Percentiles rank a stretch among this genome's conserved stretches.
Evolutionary conservation across 805 yeast genomes (phyloP).

Genomic region (Starmerella stellata): DNA sequence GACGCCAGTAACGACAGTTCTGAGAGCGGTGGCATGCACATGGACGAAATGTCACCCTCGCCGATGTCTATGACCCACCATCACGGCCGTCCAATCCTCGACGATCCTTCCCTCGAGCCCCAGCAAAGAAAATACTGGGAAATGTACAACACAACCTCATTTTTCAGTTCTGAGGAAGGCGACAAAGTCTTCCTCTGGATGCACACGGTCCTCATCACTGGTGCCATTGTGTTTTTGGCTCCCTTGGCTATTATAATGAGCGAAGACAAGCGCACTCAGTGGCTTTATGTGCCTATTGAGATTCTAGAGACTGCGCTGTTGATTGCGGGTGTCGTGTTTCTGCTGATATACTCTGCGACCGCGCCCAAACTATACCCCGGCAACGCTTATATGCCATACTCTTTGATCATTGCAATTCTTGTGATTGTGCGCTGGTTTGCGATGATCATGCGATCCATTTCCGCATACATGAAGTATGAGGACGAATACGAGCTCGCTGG

Average conservation of each 20-base stretch:
- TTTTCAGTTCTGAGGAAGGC: constrained; percentile 32
- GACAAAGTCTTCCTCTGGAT: constrained; percentile 34
- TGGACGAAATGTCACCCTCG: constrained; percentile 7
- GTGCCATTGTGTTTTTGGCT: constrained; percentile 37
- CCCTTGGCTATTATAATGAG: constrained; percentile 54
- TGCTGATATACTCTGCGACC: constrained; percentile 38
- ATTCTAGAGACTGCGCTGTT: constrained; percentile 30
- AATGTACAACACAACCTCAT: constrained; percentile 57
- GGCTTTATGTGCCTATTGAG: constrained; percentile 35
- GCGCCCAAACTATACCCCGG: constrained; percentile 58
- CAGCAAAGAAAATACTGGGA: constrained; percentile 67
- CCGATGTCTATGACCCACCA: constrained; percentile 15
- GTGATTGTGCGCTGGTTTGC: constrained; percentile 36
- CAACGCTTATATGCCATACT: constrained; percentile 53
- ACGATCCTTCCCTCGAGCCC: constrained; percentile 43
- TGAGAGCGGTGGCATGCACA: background rate
- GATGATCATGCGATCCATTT: constrained; percentile 13
- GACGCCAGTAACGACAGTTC: background rate
- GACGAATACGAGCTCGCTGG: constrained; percentile 12
- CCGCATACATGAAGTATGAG: constrained; percentile 7
- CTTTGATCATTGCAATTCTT: constrained; percentile 39
- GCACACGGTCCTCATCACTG: constrained; percentile 33
- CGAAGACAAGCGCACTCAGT: constrained; percentile 37
- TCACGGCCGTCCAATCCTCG: constrained; percentile 31
- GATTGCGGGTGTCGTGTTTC: constrained; percentile 34